phyloP scores from a whole-genome alignment of 1,139 yeast species.

The Suhomyces choctaworum region DNA sequence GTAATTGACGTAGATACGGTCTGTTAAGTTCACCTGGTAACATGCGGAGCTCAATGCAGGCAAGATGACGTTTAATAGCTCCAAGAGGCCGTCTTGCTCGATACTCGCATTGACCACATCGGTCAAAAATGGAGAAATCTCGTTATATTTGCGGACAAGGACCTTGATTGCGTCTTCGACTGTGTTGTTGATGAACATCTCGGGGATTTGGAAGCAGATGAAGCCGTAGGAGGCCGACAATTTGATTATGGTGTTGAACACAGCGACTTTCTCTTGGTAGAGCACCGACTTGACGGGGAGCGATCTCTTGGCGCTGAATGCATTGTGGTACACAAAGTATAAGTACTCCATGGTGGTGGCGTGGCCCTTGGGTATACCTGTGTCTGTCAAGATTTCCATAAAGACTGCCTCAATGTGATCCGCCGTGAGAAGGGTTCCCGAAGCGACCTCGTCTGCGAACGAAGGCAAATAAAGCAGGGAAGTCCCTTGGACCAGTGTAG shows the following conservation, averaged over 20 bases:
- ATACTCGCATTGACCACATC: conserved; percentile 59
- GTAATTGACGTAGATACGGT: conserved; percentile 52
- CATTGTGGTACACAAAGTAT: conserved; percentile 41
- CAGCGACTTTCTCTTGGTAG: conserved; percentile 36
- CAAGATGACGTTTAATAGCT: conserved; percentile 57
- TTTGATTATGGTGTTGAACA: conserved; percentile 52
- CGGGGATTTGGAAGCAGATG: conserved; percentile 68
- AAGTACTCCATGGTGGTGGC: conserved; percentile 49
- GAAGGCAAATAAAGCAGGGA: conserved; percentile 34
- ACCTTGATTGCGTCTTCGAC: conserved; percentile 28
- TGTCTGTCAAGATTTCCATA: conserved; percentile 56
- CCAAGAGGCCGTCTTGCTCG: conserved; percentile 66
- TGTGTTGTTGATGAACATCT: conserved; percentile 54
- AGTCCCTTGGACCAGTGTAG: conserved; percentile 25
- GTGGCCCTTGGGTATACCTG: conserved; percentile 38
- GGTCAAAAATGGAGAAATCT: conserved; percentile 53
- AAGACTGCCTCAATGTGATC: conserved; percentile 48
- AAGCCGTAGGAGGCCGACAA: conserved; percentile 67
- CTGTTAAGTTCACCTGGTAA: conserved; percentile 37
- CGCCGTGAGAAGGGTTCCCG: conserved; percentile 23
- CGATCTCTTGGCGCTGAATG: conserved; percentile 40
- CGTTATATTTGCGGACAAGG: conserved; percentile 30
- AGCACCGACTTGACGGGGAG: conserved; percentile 43
- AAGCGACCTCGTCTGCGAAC: conserved; percentile 38
- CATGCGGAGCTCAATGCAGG: conserved; percentile 43